Percentiles rank a stretch among this genome's conserved stretches.
phyloP scores from a whole-genome alignment of 2,329 filamentous ascomycete species.

The Huntiella omanensis region DNA sequence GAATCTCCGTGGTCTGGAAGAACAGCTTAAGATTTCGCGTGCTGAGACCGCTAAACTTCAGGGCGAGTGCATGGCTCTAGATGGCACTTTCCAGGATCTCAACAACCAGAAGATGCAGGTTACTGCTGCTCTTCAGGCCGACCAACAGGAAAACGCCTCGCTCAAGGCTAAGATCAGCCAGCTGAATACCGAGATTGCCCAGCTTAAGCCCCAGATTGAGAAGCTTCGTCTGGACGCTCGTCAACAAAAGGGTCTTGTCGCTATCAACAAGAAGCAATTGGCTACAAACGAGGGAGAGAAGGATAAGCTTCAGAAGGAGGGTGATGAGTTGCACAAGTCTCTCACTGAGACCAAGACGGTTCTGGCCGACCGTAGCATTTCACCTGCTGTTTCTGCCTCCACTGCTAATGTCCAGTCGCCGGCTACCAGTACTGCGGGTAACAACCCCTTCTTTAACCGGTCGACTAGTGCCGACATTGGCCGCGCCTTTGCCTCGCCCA shows the following conservation, averaged over 20 bases:
- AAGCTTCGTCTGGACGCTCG: conserved; percentile 82
- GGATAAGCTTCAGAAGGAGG: conserved; percentile 70
- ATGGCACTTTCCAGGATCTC: conserved; percentile 63
- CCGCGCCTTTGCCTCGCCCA: conserved; percentile 28
- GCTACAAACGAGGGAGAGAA: conserved; percentile 74
- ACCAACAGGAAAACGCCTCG: conserved; percentile 71
- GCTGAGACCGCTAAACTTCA: conserved; percentile 72
- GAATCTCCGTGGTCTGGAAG: conserved; percentile 66
- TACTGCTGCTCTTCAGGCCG: conserved; percentile 54
- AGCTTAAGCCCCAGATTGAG: conserved; percentile 78
- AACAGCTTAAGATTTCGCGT: conserved; percentile 56
- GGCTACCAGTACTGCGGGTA: conserved; percentile 39
- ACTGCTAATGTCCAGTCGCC: conserved; percentile 49
- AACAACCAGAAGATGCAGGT: conserved; percentile 67
- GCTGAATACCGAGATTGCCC: conserved; percentile 63
- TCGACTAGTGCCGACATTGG: conserved; percentile 43
- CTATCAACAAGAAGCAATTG: conserved; percentile 97
- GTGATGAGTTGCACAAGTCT: conserved; percentile 42
- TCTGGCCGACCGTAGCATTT: conserved; percentile 23
- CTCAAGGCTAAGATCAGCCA: conserved; percentile 77
- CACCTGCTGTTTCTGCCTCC: conserved; percentile 28
- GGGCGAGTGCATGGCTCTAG: conserved; percentile 64
- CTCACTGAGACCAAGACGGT: conserved; percentile 5
- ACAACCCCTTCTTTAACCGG: conserved; percentile 86
- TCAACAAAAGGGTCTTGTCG: conserved; percentile 88